These are phyloP conservation scores for Globisporangium ultimum DNA, from an alignment of 352 stramenopile genomes.

Conservation along the genomic window DNA sequence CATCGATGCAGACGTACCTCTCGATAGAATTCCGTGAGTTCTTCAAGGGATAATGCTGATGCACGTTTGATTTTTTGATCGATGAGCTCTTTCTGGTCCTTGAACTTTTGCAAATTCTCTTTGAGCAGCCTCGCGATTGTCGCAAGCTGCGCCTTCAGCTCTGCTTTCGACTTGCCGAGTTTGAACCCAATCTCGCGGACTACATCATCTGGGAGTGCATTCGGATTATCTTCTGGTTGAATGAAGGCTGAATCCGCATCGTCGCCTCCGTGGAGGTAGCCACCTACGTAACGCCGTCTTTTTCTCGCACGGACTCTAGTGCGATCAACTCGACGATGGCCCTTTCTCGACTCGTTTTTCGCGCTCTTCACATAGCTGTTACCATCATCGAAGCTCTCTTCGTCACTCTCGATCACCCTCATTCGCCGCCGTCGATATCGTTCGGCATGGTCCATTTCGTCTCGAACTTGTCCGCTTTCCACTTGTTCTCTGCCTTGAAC, in stretches of 20 bases:
- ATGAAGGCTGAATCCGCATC: conserved; percentile 74
- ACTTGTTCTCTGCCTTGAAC: neutral
- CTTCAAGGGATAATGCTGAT: conserved; percentile 9
- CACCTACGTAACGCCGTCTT: conserved; percentile 57
- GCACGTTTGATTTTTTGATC: conserved; percentile 13
- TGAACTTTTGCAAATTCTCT: conserved; percentile 33
- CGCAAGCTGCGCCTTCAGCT: conserved; percentile 32
- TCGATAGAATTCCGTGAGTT: conserved; percentile 15
- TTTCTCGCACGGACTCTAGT: conserved; percentile 14
- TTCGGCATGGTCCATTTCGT: neutral
- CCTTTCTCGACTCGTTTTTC: neutral
- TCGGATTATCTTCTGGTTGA: conserved; percentile 77
- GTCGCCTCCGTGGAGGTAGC: conserved; percentile 55
- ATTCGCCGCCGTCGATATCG: conserved; percentile 2
- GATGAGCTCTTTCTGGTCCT: conserved; percentile 14
- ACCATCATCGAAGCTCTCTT: conserved; percentile 11
- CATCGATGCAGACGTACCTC: conserved; percentile 7
- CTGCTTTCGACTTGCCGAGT: conserved; percentile 34
- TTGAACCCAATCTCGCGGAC: conserved; percentile 52
- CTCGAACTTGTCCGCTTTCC: neutral
- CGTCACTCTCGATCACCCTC: conserved; percentile 27
- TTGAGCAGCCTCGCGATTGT: conserved; percentile 29
- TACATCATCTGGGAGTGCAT: conserved; percentile 75
- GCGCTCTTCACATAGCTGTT: neutral
- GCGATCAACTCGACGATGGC: conserved; percentile 10